These are phyloP conservation scores for Hypomontagnella submonticulosa DNA, from an alignment of 495 filamentous ascomycete species.

Conservation along the genomic window DNA sequence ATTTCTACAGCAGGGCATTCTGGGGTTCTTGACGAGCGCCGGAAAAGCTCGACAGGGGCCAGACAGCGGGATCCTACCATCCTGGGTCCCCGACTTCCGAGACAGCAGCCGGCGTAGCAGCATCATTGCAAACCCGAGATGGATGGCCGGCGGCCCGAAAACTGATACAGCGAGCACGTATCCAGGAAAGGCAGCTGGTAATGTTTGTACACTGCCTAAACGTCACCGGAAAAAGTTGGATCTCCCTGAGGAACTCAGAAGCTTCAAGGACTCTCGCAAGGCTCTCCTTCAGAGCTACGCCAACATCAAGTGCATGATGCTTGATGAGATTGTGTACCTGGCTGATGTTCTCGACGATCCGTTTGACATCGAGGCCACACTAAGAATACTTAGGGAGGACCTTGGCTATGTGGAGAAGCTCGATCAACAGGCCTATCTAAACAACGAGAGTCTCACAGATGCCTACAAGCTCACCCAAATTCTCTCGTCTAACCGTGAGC, in stretches of 20 bases:
- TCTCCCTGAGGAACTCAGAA: constrained; percentile 22
- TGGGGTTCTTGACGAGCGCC: constrained; percentile 30
- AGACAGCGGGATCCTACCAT: constrained; percentile 16
- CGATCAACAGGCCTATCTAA: constrained; percentile 11
- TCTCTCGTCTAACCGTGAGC: constrained; percentile 15
- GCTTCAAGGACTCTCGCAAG: constrained; percentile 23
- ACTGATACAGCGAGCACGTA: background rate
- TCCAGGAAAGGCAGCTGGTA: constrained; percentile 17
- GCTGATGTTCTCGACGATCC: constrained; percentile 17
- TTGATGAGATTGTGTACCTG: constrained; percentile 32
- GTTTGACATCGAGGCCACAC: constrained; percentile 16
- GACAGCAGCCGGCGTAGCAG: constrained; percentile 13
- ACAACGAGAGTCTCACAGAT: constrained; percentile 16
- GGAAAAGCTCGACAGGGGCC: constrained; percentile 19
- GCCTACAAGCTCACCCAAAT: constrained; percentile 36
- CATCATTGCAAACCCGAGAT: constrained; percentile 11
- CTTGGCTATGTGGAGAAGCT: constrained; percentile 12
- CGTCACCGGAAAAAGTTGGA: constrained; percentile 7
- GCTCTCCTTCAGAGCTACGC: constrained; percentile 34
- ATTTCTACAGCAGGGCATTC: constrained; percentile 23
- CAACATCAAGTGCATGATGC: constrained; percentile 24
- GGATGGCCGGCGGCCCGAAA: constrained; percentile 14
- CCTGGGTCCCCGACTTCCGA: constrained; percentile 28
- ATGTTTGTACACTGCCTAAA: constrained; percentile 21
- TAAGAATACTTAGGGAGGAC: constrained; percentile 17